phyloP scores from a whole-genome alignment of 495 filamentous ascomycete species.

The Aspergillus hancockii region DNA sequence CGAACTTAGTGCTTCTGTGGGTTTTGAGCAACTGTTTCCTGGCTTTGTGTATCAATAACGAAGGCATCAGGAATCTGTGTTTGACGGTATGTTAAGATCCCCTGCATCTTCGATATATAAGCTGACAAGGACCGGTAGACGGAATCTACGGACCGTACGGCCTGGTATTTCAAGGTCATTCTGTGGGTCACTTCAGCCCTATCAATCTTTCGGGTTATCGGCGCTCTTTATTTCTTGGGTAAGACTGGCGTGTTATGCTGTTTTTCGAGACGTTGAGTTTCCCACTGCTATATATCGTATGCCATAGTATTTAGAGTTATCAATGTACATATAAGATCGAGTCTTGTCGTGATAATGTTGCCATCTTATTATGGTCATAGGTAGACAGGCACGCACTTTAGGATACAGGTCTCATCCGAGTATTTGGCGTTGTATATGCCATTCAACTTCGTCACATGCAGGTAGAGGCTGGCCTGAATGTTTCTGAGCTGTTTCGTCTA shows the following conservation, averaged over 20 bases:
- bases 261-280: slow-evolving; percentile 42
- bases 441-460: background rate
- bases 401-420: too few species aligned
- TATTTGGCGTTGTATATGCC: too few species aligned
- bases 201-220: slow-evolving; percentile 81
- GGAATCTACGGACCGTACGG: slow-evolving; percentile 66
- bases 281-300: background rate
- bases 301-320: background rate
- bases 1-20: slow-evolving; percentile 84
- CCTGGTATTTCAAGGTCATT: slow-evolving; percentile 83
- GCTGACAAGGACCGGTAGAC: slow-evolving; percentile 20
- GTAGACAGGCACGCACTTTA: too few species aligned
- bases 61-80: slow-evolving; percentile 74
- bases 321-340: too few species aligned
- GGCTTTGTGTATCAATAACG: slow-evolving; percentile 79
- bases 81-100: slow-evolving; percentile 63
- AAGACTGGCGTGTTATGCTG: slow-evolving; percentile 89
- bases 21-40: slow-evolving; percentile 89
- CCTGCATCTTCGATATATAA: background rate
- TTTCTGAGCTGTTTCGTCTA: slow-evolving; percentile 1
- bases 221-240: slow-evolving; percentile 87
- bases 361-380: too few species aligned
- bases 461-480: slow-evolving; percentile 5
- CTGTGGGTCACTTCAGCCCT: slow-evolving; percentile 84
- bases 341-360: too few species aligned